phyloP scores from a whole-genome alignment of 2,329 filamentous ascomycete genomes.

The Oidium heveae region DNA sequence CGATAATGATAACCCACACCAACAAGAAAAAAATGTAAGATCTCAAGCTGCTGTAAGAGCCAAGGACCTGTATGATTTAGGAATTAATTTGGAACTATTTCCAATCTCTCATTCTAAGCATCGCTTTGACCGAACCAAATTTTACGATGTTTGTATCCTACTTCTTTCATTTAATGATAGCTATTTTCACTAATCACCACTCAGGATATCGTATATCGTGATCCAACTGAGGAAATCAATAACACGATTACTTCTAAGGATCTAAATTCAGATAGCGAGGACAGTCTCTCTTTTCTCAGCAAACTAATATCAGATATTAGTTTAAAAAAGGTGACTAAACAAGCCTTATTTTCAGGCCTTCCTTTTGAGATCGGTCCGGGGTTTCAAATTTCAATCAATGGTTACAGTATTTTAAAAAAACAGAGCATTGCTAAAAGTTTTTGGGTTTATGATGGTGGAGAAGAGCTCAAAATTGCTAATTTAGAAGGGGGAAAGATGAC shows the following conservation, averaged over 20 bases:
- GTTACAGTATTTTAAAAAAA: constrained; percentile 68
- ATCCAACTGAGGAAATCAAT: constrained; percentile 45
- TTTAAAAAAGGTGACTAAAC: constrained; percentile 65
- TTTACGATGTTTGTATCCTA: constrained; percentile 56
- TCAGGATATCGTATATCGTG: constrained; percentile 74
- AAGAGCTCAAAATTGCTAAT: constrained; percentile 55
- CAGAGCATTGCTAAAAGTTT: constrained; percentile 61
- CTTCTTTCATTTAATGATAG: background rate
- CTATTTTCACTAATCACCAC: constrained; percentile 5
- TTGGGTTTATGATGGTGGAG: constrained; percentile 73
- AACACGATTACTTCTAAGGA: constrained; percentile 26
- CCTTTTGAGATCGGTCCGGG: constrained; percentile 68
- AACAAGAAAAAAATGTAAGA: constrained; percentile 42
- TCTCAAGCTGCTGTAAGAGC: constrained; percentile 64
- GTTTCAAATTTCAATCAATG: constrained; percentile 72
- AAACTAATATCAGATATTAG: constrained; percentile 72
- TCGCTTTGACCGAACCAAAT: constrained; percentile 58
- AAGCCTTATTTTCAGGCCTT: constrained; percentile 68
- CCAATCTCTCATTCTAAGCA: constrained; percentile 50
- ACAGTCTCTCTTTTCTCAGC: constrained; percentile 49
- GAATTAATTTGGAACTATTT: constrained; percentile 78
- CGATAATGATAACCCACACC: constrained; percentile 72
- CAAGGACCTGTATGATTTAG: constrained; percentile 84
- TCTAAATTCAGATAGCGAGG: constrained; percentile 33
- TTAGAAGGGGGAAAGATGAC: constrained; percentile 51